Conservation (phyloP, 345 rosid species). For the Gossypioides kirkii region DNA sequence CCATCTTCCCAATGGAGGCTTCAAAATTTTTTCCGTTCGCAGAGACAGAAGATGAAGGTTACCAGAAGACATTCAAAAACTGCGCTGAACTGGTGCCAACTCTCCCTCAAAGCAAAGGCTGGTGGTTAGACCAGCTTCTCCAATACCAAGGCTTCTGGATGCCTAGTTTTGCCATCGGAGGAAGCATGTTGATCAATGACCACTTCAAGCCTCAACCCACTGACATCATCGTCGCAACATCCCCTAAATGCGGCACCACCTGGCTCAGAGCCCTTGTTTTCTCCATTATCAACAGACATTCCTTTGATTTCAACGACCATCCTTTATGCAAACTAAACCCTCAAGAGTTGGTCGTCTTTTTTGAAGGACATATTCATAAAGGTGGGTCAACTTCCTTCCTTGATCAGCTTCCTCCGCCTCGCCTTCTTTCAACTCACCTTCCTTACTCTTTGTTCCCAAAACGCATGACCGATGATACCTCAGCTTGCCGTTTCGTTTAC, state of each 20-base stretch:
- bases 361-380: not conserved
- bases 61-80: not conserved
- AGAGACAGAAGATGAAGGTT: not conserved
- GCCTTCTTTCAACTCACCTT: slow-evolving; percentile 1
- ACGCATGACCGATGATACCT: not conserved
- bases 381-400: not conserved
- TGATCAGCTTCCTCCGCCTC: not conserved
- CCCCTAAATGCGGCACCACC: slow-evolving; percentile 30
- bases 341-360: slow-evolving; percentile 9
- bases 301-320: not conserved
- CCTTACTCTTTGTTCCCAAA: slow-evolving; percentile 11
- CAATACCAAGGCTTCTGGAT: not conserved
- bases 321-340: slow-evolving; percentile 4
- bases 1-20: not conserved
- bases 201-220: slow-evolving; percentile 13
- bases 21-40: not conserved
- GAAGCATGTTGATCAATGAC: not conserved
- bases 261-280: slow-evolving; percentile 33
- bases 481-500: slow-evolving; percentile 26
- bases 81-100: not conserved
- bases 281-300: slow-evolving; percentile 14
- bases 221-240: slow-evolving; percentile 21
- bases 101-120: not conserved
- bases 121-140: too few relatives aligned
- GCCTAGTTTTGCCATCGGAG: not conserved